Evolutionary conservation across 164 flowering plant genomes (phyloP).

Genomic region (Amborella trichopoda): DNA sequence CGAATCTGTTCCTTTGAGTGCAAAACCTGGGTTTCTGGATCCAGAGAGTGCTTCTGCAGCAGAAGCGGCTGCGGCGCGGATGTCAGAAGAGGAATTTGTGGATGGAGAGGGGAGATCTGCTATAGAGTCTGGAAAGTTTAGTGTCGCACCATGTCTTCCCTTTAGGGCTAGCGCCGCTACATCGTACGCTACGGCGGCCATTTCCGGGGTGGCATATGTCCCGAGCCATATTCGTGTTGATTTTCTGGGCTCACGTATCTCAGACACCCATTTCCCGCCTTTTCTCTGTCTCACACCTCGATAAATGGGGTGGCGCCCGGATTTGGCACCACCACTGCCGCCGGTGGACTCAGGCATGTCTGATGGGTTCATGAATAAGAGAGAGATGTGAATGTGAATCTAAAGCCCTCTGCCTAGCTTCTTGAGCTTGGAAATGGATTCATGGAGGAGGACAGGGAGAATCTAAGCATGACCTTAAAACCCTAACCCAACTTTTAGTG

Average conservation of each 20-base stretch:
- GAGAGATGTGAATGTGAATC: too few species aligned
- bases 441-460: too few species aligned
- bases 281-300: slow-evolving; percentile 53
- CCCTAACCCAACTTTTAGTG: too few species aligned
- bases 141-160: slow-evolving; percentile 32
- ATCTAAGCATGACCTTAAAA: too few species aligned
- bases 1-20: too few species aligned
- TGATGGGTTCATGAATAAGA: too few species aligned
- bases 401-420: too few species aligned
- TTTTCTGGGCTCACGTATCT: slow-evolving; percentile 66
- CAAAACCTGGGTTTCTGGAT: too few species aligned
- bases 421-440: too few species aligned
- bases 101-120: slow-evolving; percentile 29
- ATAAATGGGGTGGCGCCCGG: slow-evolving; percentile 26
- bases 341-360: too few species aligned
- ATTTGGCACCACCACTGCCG: background rate
- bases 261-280: slow-evolving; percentile 80
- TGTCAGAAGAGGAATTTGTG: slow-evolving; percentile 33
- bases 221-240: slow-evolving; percentile 70
- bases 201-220: slow-evolving; percentile 54
- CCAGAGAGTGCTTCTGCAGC: slow-evolving; percentile 41
- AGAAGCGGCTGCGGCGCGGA: slow-evolving; percentile 36
- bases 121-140: slow-evolving; percentile 44
- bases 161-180: slow-evolving; percentile 62
- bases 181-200: slow-evolving; percentile 83